phyloP scores from a whole-genome alignment of 2,329 filamentous ascomycete species.

The Proliferodiscus dingleyae region DNA sequence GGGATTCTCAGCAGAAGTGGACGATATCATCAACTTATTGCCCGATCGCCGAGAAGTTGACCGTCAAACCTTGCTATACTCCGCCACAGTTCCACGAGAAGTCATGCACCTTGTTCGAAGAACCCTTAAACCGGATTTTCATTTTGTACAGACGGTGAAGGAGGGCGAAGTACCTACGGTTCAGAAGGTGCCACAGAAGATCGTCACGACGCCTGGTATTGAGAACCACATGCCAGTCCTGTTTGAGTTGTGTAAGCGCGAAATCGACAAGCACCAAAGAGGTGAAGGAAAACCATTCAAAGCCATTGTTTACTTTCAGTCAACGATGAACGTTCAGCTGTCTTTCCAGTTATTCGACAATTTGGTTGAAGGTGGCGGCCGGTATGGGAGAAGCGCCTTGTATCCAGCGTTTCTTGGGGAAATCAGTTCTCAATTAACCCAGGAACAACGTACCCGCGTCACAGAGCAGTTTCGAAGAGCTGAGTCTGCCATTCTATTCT shows the following conservation, averaged over 20 bases:
- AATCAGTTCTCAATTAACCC: conserved; percentile 80
- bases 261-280: conserved; percentile 30
- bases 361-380: conserved; percentile 12
- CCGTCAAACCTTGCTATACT: conserved; percentile 91
- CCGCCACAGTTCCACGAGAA: conserved; percentile 81
- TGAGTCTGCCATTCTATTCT: conserved; percentile 62
- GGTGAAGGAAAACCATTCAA: conserved; percentile 58
- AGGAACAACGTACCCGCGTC: conserved; percentile 61
- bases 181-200: conserved; percentile 74
- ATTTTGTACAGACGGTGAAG: conserved; percentile 82
- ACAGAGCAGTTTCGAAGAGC: conserved; percentile 67
- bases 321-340: conserved; percentile 66
- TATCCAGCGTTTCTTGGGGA: conserved; percentile 24
- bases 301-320: conserved; percentile 86
- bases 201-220: conserved; percentile 60
- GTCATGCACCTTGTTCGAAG: conserved; percentile 70
- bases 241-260: conserved; percentile 43
- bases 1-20: conserved; percentile 67
- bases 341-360: conserved; percentile 49
- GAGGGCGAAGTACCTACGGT: conserved; percentile 83
- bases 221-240: conserved; percentile 75
- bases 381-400: conserved; percentile 24
- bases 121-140: conserved; percentile 78
- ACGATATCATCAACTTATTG: conserved; percentile 55
- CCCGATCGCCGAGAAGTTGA: conserved; percentile 59